Evolutionary conservation across 352 stramenopile genomes (phyloP).

Genomic region (Globisporangium okanoganense): DNA sequence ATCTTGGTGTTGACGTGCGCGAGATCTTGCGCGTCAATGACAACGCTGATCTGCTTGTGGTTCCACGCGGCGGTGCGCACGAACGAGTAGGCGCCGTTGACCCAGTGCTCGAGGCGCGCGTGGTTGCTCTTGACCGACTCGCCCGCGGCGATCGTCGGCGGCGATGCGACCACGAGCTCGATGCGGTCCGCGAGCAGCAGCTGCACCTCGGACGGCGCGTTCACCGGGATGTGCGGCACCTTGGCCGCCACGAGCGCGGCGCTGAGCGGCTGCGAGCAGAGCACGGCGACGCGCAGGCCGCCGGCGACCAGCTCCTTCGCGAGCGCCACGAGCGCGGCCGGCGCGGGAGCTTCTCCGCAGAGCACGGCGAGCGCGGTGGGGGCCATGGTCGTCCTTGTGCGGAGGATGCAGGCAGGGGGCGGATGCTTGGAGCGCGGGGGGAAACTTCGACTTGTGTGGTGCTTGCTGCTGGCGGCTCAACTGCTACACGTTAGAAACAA

Average conservation of each 20-base stretch:
- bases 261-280: slow-evolving; percentile 48
- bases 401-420: neutral
- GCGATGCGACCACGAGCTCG: slow-evolving; percentile 59
- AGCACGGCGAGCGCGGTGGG: slow-evolving; percentile 65
- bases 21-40: slow-evolving; percentile 69
- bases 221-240: slow-evolving; percentile 67
- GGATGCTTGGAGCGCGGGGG: neutral
- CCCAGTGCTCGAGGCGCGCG: slow-evolving; percentile 53
- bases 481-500: slow-evolving; percentile 22
- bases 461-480: slow-evolving; percentile 2
- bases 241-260: slow-evolving; percentile 66
- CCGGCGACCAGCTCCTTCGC: slow-evolving; percentile 46
- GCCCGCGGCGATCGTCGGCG: slow-evolving; percentile 28
- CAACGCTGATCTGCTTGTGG: slow-evolving; percentile 82
- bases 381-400: slow-evolving; percentile 18
- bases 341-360: slow-evolving; percentile 41
- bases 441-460: slow-evolving; percentile 17
- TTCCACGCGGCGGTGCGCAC: slow-evolving; percentile 84
- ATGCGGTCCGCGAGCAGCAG: slow-evolving; percentile 69
- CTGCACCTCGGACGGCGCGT: slow-evolving; percentile 57
- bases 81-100: slow-evolving; percentile 72
- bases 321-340: slow-evolving; percentile 40
- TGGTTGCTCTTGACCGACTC: slow-evolving; percentile 38
- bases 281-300: slow-evolving; percentile 58
- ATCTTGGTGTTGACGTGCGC: slow-evolving; percentile 44